These are phyloP conservation scores for Scutellaria baicalensis DNA, from an alignment of 257 asterid genomes.

Conservation along the genomic window DNA sequence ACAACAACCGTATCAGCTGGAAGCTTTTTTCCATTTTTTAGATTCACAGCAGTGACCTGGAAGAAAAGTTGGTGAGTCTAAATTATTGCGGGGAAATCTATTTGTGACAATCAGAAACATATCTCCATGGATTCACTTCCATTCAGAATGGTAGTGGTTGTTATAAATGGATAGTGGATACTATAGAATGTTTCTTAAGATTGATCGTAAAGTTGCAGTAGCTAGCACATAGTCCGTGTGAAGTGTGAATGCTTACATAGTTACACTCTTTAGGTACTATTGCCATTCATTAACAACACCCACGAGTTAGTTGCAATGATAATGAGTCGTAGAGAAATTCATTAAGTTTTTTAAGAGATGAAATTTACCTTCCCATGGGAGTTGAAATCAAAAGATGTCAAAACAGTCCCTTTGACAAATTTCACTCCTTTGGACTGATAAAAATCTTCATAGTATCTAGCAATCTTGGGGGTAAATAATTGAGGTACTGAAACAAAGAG, in stretches of 20 bases:
- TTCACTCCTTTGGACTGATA: conserved; percentile 90
- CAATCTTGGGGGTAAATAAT: conserved; percentile 76
- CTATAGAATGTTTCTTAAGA: too few species aligned
- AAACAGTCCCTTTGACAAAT: conserved; percentile 80
- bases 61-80: not conserved
- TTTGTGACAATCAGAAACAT: not conserved
- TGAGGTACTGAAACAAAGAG: conserved; percentile 66
- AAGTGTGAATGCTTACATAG: too few species aligned
- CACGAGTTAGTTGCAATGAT: too few species aligned
- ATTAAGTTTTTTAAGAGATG: not conserved
- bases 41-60: conserved; percentile 80
- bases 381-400: conserved; percentile 80
- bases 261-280: too few species aligned
- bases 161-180: too few species aligned
- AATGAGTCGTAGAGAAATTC: too few species aligned
- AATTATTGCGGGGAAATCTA: not conserved
- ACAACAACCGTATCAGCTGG: conserved; percentile 82
- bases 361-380: conserved; percentile 66
- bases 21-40: conserved; percentile 65
- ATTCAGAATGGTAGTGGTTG: too few species aligned
- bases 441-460: conserved; percentile 82
- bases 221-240: too few species aligned
- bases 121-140: too few species aligned
- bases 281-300: too few species aligned
- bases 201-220: too few species aligned